These are phyloP conservation scores for Verticillium nubilum DNA, from an alignment of 2,329 filamentous ascomycete species.

Conservation along the genomic window DNA sequence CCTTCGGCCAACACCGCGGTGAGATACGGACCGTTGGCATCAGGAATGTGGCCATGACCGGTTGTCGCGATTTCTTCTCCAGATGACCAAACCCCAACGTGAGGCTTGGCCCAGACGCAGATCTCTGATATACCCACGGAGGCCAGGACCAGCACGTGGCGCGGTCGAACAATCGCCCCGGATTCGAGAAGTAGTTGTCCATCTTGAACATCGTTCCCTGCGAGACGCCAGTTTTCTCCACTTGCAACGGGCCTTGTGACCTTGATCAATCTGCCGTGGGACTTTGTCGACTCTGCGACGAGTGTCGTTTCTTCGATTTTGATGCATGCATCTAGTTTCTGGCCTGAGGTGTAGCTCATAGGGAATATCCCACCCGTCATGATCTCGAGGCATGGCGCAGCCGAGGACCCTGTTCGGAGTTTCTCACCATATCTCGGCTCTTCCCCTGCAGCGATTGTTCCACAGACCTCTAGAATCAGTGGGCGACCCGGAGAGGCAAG, in stretches of 20 bases:
- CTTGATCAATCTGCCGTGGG: not conserved
- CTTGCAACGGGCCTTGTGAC: constrained; percentile 3
- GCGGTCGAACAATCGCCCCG: too few species aligned
- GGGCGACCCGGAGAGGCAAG: not conserved
- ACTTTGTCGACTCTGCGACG: not conserved
- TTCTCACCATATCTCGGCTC: not conserved
- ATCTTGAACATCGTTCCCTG: constrained; percentile 3
- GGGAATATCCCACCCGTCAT: not conserved
- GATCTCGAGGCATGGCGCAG: too few species aligned
- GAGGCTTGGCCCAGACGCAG: not conserved
- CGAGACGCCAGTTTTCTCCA: constrained; percentile 2
- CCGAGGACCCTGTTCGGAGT: too few species aligned
- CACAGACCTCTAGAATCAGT: not conserved
- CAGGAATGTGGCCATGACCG: not conserved
- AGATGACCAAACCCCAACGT: not conserved
- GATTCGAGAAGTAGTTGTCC: not conserved
- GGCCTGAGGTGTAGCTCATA: not conserved
- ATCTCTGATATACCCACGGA: not conserved
- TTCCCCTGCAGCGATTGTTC: not conserved
- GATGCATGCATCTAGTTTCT: constrained; percentile 8
- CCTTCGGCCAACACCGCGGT: not conserved
- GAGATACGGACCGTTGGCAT: constrained; percentile 4
- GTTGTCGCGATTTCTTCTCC: not conserved
- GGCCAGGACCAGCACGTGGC: too few species aligned
- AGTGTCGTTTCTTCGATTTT: constrained; percentile 3